A percentile compares a stretch with the other conserved stretches of the same genome.
phyloP scores from a whole-genome alignment of 2,329 filamentous ascomycete species.

The Aureobasidium zeae region DNA sequence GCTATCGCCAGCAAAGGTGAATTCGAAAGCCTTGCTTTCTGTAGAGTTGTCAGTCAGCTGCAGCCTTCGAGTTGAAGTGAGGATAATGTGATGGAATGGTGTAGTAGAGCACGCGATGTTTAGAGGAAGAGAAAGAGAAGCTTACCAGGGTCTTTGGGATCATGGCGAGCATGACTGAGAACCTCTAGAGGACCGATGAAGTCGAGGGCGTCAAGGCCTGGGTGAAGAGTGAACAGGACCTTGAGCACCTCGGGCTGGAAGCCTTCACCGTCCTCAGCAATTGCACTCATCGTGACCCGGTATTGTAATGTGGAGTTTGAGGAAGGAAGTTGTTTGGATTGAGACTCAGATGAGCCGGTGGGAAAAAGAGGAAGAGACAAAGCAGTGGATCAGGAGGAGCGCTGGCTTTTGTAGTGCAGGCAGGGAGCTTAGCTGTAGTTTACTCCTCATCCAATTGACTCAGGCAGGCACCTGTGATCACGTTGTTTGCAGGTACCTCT shows the following conservation, averaged over 20 bases:
- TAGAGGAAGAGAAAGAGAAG: slow-evolving; percentile 19
- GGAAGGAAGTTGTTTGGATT: neutral
- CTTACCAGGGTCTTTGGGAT: slow-evolving; percentile 44
- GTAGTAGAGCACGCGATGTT: slow-evolving; percentile 18
- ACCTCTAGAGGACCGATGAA: slow-evolving; percentile 51
- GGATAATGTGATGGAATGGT: slow-evolving; percentile 19
- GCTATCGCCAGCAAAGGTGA: slow-evolving; percentile 41
- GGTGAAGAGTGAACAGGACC: slow-evolving; percentile 51
- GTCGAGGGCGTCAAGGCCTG: slow-evolving; percentile 49
- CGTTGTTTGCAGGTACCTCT: slow-evolving; percentile 5
- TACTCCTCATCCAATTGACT: neutral
- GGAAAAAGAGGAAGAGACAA: slow-evolving; percentile 7
- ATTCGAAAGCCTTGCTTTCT: slow-evolving; percentile 47
- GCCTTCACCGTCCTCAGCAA: slow-evolving; percentile 32
- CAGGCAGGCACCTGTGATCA: slow-evolving; percentile 9
- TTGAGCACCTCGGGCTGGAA: slow-evolving; percentile 39
- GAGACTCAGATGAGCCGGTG: slow-evolving; percentile 14
- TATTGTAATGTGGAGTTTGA: slow-evolving; percentile 18
- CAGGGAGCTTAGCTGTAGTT: slow-evolving; percentile 6
- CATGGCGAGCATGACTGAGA: slow-evolving; percentile 45
- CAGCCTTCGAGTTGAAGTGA: neutral
- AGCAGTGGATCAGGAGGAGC: neutral
- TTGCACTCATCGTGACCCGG: slow-evolving; percentile 42
- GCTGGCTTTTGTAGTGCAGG: slow-evolving; percentile 10
- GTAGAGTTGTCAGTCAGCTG: neutral